These are phyloP conservation scores for Penicillium dipodomyicola DNA, from an alignment of 495 filamentous ascomycete genomes.

Conservation along the genomic window DNA sequence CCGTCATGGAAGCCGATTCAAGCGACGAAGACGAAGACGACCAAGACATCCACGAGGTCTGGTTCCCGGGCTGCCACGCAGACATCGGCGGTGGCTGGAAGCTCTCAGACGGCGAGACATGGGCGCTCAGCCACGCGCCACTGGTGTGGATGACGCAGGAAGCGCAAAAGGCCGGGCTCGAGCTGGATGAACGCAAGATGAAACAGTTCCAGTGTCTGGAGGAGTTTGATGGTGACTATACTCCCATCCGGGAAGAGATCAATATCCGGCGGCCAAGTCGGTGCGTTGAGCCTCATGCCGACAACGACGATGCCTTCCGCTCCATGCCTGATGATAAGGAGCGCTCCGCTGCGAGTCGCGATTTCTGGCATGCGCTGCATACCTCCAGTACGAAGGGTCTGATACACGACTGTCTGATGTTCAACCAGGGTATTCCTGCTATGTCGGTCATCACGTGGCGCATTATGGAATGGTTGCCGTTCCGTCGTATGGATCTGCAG, in stretches of 20 bases:
- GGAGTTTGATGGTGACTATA: slow-evolving; percentile 44
- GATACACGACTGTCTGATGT: slow-evolving; percentile 74
- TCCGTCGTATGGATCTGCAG: slow-evolving; percentile 77
- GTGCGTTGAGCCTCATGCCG: slow-evolving; percentile 20
- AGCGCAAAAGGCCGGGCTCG: slow-evolving; percentile 68
- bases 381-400: slow-evolving; percentile 57
- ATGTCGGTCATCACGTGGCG: slow-evolving; percentile 69
- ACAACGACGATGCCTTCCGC: slow-evolving; percentile 22
- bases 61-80: slow-evolving; percentile 80
- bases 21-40: slow-evolving; percentile 59
- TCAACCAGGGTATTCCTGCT: slow-evolving; percentile 58
- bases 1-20: slow-evolving; percentile 51
- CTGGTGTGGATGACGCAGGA: slow-evolving; percentile 84
- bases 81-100: slow-evolving; percentile 88
- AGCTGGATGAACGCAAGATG: slow-evolving; percentile 68
- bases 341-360: slow-evolving; percentile 32
- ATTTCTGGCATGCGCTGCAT: slow-evolving; percentile 57
- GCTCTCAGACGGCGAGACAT: slow-evolving; percentile 51
- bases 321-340: slow-evolving; percentile 26
- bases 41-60: slow-evolving; percentile 79
- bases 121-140: slow-evolving; percentile 68
- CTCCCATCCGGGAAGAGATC: slow-evolving; percentile 44
- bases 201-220: slow-evolving; percentile 62
- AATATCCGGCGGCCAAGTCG: slow-evolving; percentile 29
- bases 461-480: slow-evolving; percentile 82